Evolutionary conservation across 352 stramenopile genomes (phyloP).

Genomic region (Pythium scleroteichum): DNA sequence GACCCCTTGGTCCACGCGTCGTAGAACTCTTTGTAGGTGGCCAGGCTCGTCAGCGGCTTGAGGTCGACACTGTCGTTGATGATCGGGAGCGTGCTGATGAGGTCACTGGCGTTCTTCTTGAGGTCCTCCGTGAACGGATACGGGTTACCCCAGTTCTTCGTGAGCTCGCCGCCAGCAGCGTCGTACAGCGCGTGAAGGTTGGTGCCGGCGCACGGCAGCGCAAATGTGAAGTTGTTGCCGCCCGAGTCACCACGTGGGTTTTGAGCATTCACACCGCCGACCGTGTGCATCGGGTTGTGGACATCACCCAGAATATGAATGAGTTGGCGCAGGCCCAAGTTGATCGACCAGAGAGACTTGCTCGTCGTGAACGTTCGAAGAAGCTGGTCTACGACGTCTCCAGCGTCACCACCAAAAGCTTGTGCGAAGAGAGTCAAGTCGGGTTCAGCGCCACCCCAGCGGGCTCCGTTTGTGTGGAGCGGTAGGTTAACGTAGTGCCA

Average conservation of each 20-base stretch:
- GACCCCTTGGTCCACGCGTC: constrained; percentile 22
- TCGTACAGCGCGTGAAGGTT: constrained; percentile 78
- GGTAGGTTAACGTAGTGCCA: constrained; percentile 79
- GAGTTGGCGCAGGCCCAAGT: constrained; percentile 65
- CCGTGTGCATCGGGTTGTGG: constrained; percentile 63
- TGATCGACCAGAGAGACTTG: constrained; percentile 61
- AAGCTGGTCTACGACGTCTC: constrained; percentile 46
- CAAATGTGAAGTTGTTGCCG: constrained; percentile 63
- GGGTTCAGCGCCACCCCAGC: constrained; percentile 40
- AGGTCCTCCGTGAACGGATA: constrained; percentile 18
- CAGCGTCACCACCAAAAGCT: constrained; percentile 49
- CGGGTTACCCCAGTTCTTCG: constrained; percentile 52
- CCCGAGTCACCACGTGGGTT: constrained; percentile 56
- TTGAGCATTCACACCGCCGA: constrained; percentile 42
- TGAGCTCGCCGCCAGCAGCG: constrained; percentile 47
- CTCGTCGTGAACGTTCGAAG: constrained; percentile 58
- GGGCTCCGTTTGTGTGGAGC: constrained; percentile 52
- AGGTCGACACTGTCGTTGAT: constrained; percentile 27
- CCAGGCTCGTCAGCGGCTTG: constrained; percentile 8
- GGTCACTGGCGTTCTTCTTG: constrained; percentile 45
- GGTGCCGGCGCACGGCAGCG: constrained; percentile 41
- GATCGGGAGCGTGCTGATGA: constrained; percentile 23
- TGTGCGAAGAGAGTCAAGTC: constrained; percentile 53
- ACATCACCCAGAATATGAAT: constrained; percentile 72
- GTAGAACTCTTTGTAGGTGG: constrained; percentile 25